Evolutionary conservation across 768 basidiomycete species (phyloP).

Genomic region (Pulveroboletus ravenelii): DNA sequence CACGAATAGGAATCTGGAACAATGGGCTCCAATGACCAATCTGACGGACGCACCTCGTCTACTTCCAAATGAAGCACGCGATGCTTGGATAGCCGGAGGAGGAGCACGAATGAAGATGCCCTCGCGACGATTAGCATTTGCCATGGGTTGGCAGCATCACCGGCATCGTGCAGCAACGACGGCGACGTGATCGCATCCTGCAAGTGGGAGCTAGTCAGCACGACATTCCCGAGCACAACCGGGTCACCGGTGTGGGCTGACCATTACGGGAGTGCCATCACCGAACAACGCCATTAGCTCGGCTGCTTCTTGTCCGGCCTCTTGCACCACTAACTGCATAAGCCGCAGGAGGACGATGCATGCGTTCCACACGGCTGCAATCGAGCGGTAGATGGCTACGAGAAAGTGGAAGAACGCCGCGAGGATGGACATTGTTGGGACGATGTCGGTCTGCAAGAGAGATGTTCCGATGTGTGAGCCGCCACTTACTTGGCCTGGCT

Average conservation of each 20-base stretch:
- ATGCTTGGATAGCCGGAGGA: slow-evolving; percentile 14
- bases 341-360: slow-evolving; percentile 9
- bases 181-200: slow-evolving; percentile 8
- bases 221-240: neutral
- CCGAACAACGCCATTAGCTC: slow-evolving; percentile 16
- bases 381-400: slow-evolving; percentile 1
- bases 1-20: neutral
- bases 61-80: slow-evolving; percentile 23
- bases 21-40: neutral
- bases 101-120: slow-evolving; percentile 17
- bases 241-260: neutral
- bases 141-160: neutral
- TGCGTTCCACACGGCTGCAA: slow-evolving; percentile 11
- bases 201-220: neutral
- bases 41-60: slow-evolving; percentile 16
- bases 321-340: slow-evolving; percentile 4
- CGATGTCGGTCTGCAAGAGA: slow-evolving; percentile 1
- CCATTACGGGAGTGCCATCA: slow-evolving; percentile 1
- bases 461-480: neutral
- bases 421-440: slow-evolving; percentile 2
- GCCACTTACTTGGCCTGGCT: too few relatives aligned
- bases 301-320: slow-evolving; percentile 16
- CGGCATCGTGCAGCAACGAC: neutral
- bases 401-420: slow-evolving; percentile 2
- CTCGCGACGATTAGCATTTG: slow-evolving; percentile 20